These are phyloP conservation scores for Tulasnella sp. DNA, from an alignment of 768 basidiomycete genomes.

Conservation along the genomic window DNA sequence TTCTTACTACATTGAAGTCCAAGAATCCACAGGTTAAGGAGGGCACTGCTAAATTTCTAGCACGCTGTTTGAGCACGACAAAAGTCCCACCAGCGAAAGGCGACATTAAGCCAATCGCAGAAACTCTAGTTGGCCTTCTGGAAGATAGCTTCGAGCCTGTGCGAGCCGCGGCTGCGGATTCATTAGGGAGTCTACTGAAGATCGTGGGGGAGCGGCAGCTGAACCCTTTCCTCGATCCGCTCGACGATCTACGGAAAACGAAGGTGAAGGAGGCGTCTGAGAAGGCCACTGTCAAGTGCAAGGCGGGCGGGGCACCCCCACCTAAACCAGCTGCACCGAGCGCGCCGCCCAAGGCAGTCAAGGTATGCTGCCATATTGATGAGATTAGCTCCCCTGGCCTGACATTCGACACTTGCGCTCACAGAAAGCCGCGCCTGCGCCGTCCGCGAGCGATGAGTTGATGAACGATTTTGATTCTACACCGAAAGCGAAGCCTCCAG, in stretches of 20 bases:
- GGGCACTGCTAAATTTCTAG: slow-evolving; percentile 78
- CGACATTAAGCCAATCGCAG: slow-evolving; percentile 75
- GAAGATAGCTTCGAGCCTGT: slow-evolving; percentile 87
- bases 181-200: slow-evolving; percentile 86
- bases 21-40: slow-evolving; percentile 98
- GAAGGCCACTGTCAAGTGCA: slow-evolving; percentile 85
- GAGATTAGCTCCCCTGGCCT: no score
- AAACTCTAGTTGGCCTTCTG: slow-evolving; percentile 59
- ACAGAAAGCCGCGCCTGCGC: slow-evolving; percentile 20
- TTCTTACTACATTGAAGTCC: slow-evolving; percentile 61
- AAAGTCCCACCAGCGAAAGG: slow-evolving; percentile 54
- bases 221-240: slow-evolving; percentile 71
- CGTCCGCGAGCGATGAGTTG: slow-evolving; percentile 18
- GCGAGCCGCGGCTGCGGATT: slow-evolving; percentile 78
- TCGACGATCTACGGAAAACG: slow-evolving; percentile 76
- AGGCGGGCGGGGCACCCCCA: slow-evolving; percentile 45
- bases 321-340: slow-evolving; percentile 30
- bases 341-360: slow-evolving; percentile 26
- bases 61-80: slow-evolving; percentile 63
- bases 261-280: slow-evolving; percentile 94
- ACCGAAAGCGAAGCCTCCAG: slow-evolving; percentile 19
- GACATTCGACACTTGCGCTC: slow-evolving; percentile 19
- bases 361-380: neutral
- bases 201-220: slow-evolving; percentile 91
- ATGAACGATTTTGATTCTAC: slow-evolving; percentile 14